Percentiles rank a stretch among this genome's conserved stretches.
phyloP scores from a whole-genome alignment of 140 eudicot species.

The Senecio squalidus region DNA sequence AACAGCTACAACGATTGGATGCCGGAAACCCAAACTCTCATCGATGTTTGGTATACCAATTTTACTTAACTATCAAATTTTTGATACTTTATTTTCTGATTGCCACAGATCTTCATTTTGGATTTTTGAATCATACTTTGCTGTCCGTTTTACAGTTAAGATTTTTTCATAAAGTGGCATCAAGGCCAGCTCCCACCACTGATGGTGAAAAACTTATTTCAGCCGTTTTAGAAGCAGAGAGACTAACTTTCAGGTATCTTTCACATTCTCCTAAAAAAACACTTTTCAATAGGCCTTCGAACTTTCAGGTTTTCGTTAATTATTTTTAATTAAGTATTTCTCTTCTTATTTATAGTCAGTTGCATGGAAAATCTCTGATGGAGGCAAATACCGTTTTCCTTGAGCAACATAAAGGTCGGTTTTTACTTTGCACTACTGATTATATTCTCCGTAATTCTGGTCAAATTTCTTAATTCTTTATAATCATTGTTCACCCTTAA shows the following conservation, averaged over 20 bases:
- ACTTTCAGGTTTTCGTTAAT: not conserved
- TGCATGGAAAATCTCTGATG: constrained; percentile 65
- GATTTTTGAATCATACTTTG: not conserved
- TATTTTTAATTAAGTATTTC: not conserved
- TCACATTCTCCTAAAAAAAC: not conserved
- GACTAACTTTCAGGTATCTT: constrained; percentile 61
- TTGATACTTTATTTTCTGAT: not conserved
- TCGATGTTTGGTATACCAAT: constrained; percentile 36
- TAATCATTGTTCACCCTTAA: constrained; percentile 1
- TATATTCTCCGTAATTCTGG: not conserved
- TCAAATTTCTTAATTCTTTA: not conserved
- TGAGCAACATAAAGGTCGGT: constrained; percentile 70
- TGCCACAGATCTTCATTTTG: not conserved
- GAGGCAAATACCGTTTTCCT: constrained; percentile 73
- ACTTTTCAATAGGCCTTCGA: too few relatives aligned
- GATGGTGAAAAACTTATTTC: constrained; percentile 71
- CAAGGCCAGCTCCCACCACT: constrained; percentile 71
- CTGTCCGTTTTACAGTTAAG: constrained; percentile 42
- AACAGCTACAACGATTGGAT: constrained; percentile 47
- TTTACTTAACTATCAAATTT: not conserved
- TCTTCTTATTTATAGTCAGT: constrained; percentile 43
- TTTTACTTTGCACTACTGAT: not conserved
- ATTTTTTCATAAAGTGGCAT: constrained; percentile 74
- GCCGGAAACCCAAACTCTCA: constrained; percentile 47
- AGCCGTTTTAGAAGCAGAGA: constrained; percentile 82